Evolutionary conservation across 1,284 basidiomycete species (phyloP), one percentile per base, ranked within the genome.

Genomic region (Austroboletus rostrupii): DNA sequence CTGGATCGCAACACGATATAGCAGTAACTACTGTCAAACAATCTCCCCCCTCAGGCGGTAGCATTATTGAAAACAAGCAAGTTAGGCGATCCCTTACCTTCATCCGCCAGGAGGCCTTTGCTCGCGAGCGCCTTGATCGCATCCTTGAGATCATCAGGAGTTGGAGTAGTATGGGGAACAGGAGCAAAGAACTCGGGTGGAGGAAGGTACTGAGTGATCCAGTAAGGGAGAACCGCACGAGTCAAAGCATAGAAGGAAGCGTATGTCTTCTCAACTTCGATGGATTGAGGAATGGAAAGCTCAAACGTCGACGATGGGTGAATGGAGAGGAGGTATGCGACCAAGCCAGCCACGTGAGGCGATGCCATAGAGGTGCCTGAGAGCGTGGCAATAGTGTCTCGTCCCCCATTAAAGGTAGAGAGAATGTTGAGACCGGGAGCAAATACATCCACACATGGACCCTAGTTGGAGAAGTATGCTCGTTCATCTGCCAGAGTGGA

Each of bases 401-500:
- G 67, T 45, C 80, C 74, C 23, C 80, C 79, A 53, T 75, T 89
- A 76, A 81, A 92, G 52, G 87, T 90, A 32, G 88, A 90, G 4
- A 84, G 70, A 61, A 94, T 90, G 74, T 89, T 89, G 56, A 92
- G 70, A 57, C 87, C 90, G 21, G 91, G 91, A 31, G 78, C 90
- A 60, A 92, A 92, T 56, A 93, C 77, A 65, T 94, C 88, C 48
- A 92, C 88, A 62, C 90, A 92, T 57, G 72, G 54, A 40, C 89
- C 89, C 56, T 75, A 76, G 76, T 91, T 92, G 62, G 85, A 88
- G 77, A 95, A 96, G 76, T 92, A 92, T 31, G 93, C 93, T 50
- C 90, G 84, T 54, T 87, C 84, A 64, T 97, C 92, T 45, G 68
- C 75, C 37, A 92, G 75, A 23, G 87, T 89, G 4, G 88, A 88